phyloP scores from a whole-genome alignment of 202 grass and related monocot species.

The Panicum hallii region DNA sequence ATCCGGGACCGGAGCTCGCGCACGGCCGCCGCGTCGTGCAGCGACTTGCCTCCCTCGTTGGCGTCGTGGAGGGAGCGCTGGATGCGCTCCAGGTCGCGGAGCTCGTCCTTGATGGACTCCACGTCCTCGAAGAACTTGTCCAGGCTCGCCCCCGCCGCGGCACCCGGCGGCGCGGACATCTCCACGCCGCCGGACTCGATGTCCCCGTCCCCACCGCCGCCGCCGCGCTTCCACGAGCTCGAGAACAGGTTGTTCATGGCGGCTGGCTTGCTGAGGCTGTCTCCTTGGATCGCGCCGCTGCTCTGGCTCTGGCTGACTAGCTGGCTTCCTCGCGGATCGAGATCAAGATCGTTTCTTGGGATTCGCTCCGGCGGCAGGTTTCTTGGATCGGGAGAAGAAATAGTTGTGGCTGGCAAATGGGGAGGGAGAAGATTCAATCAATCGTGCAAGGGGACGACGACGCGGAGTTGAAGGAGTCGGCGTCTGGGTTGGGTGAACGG shows the following conservation, averaged over 20 bases:
- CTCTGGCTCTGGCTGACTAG: background rate
- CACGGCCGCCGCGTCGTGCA: slow-evolving; percentile 83
- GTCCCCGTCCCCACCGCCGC: slow-evolving; percentile 15
- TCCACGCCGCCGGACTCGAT: slow-evolving; percentile 63
- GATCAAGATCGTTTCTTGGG: slow-evolving; percentile 6
- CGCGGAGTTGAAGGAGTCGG: slow-evolving; percentile 71
- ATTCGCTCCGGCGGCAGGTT: background rate
- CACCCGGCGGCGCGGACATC: slow-evolving; percentile 45
- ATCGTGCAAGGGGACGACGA: background rate
- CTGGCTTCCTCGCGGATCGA: background rate
- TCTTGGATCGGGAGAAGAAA: slow-evolving; percentile 55
- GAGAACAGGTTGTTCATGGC: slow-evolving; percentile 91
- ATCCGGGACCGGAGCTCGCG: slow-evolving; percentile 70
- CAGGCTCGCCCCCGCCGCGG: slow-evolving; percentile 65
- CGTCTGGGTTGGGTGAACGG: background rate
- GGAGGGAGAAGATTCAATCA: background rate
- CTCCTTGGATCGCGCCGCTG: background rate
- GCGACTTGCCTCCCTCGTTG: slow-evolving; percentile 78
- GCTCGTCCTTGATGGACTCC: slow-evolving; percentile 96
- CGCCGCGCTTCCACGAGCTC: slow-evolving; percentile 69
- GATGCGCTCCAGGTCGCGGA: slow-evolving; percentile 78
- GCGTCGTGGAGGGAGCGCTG: slow-evolving; percentile 72
- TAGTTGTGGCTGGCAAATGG: background rate
- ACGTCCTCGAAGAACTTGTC: slow-evolving; percentile 94
- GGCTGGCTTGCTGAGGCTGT: background rate